Evolutionary conservation across 768 basidiomycete species (phyloP), one percentile per base, ranked within the genome.

Genomic region (Russula sp.): DNA sequence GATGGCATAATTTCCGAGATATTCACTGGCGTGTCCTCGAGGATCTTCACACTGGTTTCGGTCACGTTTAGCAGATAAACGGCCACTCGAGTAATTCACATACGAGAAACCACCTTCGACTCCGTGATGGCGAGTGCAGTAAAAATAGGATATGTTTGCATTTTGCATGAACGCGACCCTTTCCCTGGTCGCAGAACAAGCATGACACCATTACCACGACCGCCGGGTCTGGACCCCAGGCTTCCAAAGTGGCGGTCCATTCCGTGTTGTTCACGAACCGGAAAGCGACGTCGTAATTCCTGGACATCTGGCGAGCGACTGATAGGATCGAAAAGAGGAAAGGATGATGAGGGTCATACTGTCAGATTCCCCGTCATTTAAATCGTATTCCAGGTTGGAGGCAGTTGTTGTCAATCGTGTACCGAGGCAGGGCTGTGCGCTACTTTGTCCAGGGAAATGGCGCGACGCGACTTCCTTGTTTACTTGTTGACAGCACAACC

Each of bases 211-310:
- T 73, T 72, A 28, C 73, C 75, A 26, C 71, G 72, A 34, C 73
- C 73, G 38, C 73, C 72, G 34, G 56, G 40, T 66, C 59, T 36
- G 61, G 61, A 20, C 67, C 67, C 67, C 67, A 68, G 42, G 63
- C 72, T 66, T 79, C 79, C 61, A 84, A 65, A 14, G 75, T 79
- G 10, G 74, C 75, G 28, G 76, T 64, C 56, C 75, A 73, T 14
- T 70, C 40, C 16, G 79, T 80, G 70, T 84, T 79, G 74, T 84
- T 85, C 42, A 72, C 70, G 65, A 84, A 72, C 64, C 83, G 81
- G 69, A 84, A 76, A 42, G 82, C 66, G 50, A 84, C 78, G 70
- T 84, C 83, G 74, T 80, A 84, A 46, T 82, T 77, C 50, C n/a
- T 40, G 16, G 59, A 42, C 63, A 60, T 69, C 40, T 28, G n/a